phyloP scores from a whole-genome alignment of 1,284 basidiomycete species.

The Austroboletus niveus region DNA sequence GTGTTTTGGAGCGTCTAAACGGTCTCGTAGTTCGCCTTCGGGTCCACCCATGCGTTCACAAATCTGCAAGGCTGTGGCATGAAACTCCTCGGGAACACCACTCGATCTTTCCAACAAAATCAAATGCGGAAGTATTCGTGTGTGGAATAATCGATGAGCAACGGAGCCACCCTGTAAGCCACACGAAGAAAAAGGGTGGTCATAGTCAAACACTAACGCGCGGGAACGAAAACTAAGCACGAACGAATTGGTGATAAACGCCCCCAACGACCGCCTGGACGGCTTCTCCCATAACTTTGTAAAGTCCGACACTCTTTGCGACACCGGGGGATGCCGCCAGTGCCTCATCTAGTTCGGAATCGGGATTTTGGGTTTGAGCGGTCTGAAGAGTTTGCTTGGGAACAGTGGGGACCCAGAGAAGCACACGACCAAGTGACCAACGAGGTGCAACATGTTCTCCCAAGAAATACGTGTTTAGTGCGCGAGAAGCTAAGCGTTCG shows the following conservation, averaged over 20 bases:
- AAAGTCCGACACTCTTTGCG: constrained; percentile 57
- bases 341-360: constrained; percentile 28
- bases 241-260: constrained; percentile 74
- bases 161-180: constrained; percentile 31
- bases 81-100: constrained; percentile 33
- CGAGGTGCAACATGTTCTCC: constrained; percentile 69
- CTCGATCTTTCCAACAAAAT: constrained; percentile 25
- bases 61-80: constrained; percentile 24
- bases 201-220: constrained; percentile 1
- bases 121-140: constrained; percentile 33
- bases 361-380: constrained; percentile 12
- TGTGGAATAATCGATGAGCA: constrained; percentile 33
- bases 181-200: not conserved
- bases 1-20: not conserved
- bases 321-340: constrained; percentile 28
- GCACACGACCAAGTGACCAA: constrained; percentile 65
- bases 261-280: constrained; percentile 77
- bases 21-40: constrained; percentile 21
- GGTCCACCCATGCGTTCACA: constrained; percentile 34
- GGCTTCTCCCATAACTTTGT: constrained; percentile 73
- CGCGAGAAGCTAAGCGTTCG: constrained; percentile 50
- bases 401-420: constrained; percentile 68
- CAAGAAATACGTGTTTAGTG: constrained; percentile 64
- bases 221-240: constrained; percentile 30
- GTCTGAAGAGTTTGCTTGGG: constrained; percentile 21